phyloP scores from a whole-genome alignment of 2,329 filamentous ascomycete species.

The Plectosphaerella plurivora region DNA sequence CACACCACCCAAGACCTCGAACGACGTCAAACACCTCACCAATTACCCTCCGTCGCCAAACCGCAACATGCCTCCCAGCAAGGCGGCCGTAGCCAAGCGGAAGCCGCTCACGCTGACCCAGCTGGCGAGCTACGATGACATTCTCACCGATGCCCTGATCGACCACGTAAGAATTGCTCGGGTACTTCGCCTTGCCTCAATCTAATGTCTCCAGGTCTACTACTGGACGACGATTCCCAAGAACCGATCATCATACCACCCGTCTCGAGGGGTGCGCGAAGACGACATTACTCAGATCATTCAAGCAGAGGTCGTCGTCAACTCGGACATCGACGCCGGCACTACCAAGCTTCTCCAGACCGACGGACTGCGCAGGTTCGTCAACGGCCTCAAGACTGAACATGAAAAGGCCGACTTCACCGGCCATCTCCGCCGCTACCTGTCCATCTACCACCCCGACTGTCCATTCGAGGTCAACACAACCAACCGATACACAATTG shows the following conservation, averaged over 20 bases:
- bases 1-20: neutral
- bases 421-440: slow-evolving; percentile 82
- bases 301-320: slow-evolving; percentile 64
- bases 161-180: slow-evolving; percentile 71
- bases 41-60: neutral
- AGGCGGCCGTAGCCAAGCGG: slow-evolving; percentile 44
- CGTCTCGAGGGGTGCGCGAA: slow-evolving; percentile 72
- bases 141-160: slow-evolving; percentile 89
- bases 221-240: slow-evolving; percentile 98
- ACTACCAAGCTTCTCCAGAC: slow-evolving; percentile 70
- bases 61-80: slow-evolving; percentile 30
- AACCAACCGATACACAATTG: slow-evolving; percentile 93
- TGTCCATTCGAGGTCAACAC: slow-evolving; percentile 89
- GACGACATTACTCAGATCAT: slow-evolving; percentile 58
- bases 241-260: slow-evolving; percentile 81
- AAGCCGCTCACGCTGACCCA: slow-evolving; percentile 80
- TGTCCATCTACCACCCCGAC: slow-evolving; percentile 88
- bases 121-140: slow-evolving; percentile 89
- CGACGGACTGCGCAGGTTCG: slow-evolving; percentile 69
- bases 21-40: neutral
- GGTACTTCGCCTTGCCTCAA: slow-evolving; percentile 5
- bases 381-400: slow-evolving; percentile 61
- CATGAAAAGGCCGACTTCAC: slow-evolving; percentile 81
- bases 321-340: slow-evolving; percentile 66
- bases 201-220: slow-evolving; percentile 60